Evolutionary conservation across 345 rosid species (phyloP), one percentile per base, ranked within the genome.

Genomic region (Populus ilicifolia): DNA sequence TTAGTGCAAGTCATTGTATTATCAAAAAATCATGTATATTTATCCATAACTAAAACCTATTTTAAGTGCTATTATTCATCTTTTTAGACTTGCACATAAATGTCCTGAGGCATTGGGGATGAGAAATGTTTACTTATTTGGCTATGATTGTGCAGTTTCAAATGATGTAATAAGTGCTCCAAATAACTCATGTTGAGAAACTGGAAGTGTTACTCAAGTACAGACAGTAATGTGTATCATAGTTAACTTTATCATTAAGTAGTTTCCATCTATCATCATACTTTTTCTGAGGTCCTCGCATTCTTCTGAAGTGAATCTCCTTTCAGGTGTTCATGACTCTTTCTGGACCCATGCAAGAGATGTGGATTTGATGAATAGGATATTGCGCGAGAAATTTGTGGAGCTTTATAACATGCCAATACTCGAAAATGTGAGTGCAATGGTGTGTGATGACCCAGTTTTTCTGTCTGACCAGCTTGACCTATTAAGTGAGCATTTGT

Each of bases 311-410:
- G 52, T 78, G 43, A 50, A 78, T 73, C 67, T 35, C 44, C 65
- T 86, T 71, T 80, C 89, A 96, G 98, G 99, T 64, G 99, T 96
- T 76, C 99, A 96, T 78, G 99, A 96, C 87, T 96, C 99, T 23
- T 96, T 91, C 75, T 96, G 99, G 99, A 96, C 99, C 6, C 99
- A 96, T 85, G 98, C 99, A 46, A 86, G 95, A 76, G 97, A 93
- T 72, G 97, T 92, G 75, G 99, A 96, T 78, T 80, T 82, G 85
- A 92, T 96, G 99, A 96, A 96, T 84, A 79, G 46, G 87, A 90
- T 96, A 80, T 96, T 96, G 6, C 79, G 98, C 66, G 92, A 90
- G 75, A 91, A 93, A 76, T 96, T 96, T 78, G 98, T 96, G 78
- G 99, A 96, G 88, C 92, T 96, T 71, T 92, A 96, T 81, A 80